phyloP scores from a whole-genome alignment of 441 rosid genomes.

The Jatropha multifida region DNA sequence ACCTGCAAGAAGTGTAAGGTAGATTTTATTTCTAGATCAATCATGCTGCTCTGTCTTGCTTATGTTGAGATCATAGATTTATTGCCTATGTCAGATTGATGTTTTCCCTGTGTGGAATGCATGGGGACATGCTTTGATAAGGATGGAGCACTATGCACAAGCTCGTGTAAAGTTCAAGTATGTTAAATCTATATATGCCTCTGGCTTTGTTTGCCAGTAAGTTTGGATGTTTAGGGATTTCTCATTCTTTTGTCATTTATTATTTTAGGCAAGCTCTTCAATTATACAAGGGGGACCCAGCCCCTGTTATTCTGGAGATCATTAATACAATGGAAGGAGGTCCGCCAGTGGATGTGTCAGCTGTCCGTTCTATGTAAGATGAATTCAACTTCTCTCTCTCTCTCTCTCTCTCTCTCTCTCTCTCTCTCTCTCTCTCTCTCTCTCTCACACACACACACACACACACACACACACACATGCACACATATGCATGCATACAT shows the following conservation, averaged over 20 bases:
- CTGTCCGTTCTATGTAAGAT: conserved; percentile 93
- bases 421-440: background rate
- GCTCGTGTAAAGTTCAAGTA: conserved; percentile 99
- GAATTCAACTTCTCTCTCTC: conserved; percentile 6
- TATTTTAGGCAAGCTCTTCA: conserved; percentile 93
- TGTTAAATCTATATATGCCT: conserved; percentile 22
- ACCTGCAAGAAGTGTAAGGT: conserved; percentile 99
- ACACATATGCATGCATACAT: background rate
- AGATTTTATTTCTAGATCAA: conserved; percentile 29
- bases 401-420: background rate
- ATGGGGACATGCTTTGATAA: conserved; percentile 98
- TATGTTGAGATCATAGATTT: conserved; percentile 19
- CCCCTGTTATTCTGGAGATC: conserved; percentile 77
- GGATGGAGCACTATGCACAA: conserved; percentile 91
- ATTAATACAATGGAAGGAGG: conserved; percentile 97
- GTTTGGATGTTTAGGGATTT: conserved; percentile 2
- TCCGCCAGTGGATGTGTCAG: conserved; percentile 94
- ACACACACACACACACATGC: background rate
- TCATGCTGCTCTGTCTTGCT: conserved; percentile 23
- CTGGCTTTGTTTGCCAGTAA: background rate
- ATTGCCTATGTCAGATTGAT: conserved; percentile 66
- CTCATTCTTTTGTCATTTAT: conserved; percentile 26
- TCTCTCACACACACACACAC: background rate
- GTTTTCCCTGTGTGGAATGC: conserved; percentile 98
- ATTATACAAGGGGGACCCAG: conserved; percentile 69